Evolutionary conservation across 2,329 filamentous ascomycete species (phyloP).

Genomic region (Cordyceps cateniannulata): DNA sequence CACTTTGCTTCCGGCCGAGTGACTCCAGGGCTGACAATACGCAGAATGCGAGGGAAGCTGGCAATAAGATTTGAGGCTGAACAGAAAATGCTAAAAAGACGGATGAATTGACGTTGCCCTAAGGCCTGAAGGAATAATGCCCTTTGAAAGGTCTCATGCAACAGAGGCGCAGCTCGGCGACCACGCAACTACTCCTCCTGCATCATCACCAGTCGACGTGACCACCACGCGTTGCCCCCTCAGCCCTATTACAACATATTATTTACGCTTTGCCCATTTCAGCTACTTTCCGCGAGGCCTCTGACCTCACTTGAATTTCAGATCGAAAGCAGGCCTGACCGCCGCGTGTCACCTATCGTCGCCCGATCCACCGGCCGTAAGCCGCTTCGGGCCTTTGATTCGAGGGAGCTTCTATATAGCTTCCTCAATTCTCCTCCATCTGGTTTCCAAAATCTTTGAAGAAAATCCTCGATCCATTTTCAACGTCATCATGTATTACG

Average conservation of each 20-base stretch:
- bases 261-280: neutral
- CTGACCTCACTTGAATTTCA: neutral
- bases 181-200: neutral
- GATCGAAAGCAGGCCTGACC: neutral
- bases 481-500: constrained; percentile 3
- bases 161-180: neutral
- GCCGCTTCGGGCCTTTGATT: neutral
- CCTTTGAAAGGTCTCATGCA: neutral
- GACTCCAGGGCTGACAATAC: neutral
- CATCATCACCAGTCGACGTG: neutral
- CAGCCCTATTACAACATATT: neutral
- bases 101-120: neutral
- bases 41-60: neutral
- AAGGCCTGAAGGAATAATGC: no score
- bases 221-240: neutral
- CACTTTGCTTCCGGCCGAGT: constrained; percentile 2
- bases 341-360: neutral
- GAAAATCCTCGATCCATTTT: neutral
- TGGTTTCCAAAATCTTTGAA: neutral
- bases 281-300: neutral
- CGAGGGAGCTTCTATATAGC: neutral
- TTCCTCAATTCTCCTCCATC: neutral
- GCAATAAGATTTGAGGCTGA: neutral
- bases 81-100: neutral
- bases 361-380: neutral